Evolutionary conservation across 176 grass and related monocot genomes (phyloP).

Genomic region (Musa itinerans): DNA sequence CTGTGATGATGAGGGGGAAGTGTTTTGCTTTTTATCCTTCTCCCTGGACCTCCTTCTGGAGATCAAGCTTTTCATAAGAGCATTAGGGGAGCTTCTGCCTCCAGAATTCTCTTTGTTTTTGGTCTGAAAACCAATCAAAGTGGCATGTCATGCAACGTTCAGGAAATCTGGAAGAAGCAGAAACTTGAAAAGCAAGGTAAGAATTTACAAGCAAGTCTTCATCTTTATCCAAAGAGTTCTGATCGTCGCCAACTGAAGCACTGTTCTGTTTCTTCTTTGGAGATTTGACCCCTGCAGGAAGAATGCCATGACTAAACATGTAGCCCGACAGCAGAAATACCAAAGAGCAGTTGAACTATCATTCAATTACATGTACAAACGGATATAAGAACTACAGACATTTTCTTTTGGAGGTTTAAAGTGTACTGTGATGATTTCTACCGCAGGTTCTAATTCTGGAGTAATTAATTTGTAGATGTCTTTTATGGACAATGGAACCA

Average conservation of each 20-base stretch:
- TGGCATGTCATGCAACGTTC: background rate
- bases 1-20: constrained; percentile 27
- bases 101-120: constrained; percentile 17
- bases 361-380: background rate
- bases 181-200: background rate
- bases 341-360: background rate
- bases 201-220: constrained; percentile 22
- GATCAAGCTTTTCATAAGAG: constrained; percentile 38
- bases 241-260: constrained; percentile 1
- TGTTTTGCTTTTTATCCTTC: constrained; percentile 31
- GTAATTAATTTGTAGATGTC: too few species aligned
- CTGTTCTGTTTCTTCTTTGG: constrained; percentile 19
- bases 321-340: background rate
- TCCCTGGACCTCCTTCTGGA: constrained; percentile 27
- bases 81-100: constrained; percentile 8
- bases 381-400: background rate
- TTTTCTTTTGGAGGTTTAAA: too few species aligned
- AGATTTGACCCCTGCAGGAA: constrained; percentile 39
- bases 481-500: too few species aligned
- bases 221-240: constrained; percentile 21
- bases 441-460: background rate
- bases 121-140: constrained; percentile 14
- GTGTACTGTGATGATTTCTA: background rate
- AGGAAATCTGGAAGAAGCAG: background rate
- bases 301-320: background rate